A percentile compares a stretch with the other conserved stretches of the same genome.
These are phyloP conservation scores for Strobilomyces confusus DNA, from an alignment of 768 basidiomycete genomes.

Conservation along the genomic window DNA sequence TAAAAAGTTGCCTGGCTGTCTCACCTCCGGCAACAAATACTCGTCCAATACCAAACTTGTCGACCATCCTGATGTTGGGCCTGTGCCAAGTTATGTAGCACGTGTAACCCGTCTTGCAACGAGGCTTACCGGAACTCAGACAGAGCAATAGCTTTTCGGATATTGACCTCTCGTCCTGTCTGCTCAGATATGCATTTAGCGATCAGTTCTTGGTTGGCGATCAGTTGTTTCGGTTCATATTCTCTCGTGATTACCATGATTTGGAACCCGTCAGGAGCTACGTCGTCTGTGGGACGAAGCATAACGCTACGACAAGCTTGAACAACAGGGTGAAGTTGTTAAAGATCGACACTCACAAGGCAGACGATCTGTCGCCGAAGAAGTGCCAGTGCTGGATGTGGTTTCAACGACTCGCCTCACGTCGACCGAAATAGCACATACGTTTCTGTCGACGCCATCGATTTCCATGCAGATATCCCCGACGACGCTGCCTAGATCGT, in stretches of 20 bases:
- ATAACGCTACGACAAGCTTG: conserved; percentile 2
- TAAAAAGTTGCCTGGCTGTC: background rate
- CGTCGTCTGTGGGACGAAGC: conserved; percentile 17
- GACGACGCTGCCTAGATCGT: conserved; percentile 23
- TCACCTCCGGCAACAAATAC: too few relatives aligned
- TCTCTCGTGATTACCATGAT: conserved; percentile 2
- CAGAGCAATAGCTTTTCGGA: conserved; percentile 26
- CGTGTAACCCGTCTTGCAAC: background rate
- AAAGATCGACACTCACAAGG: background rate
- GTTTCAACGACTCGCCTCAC: too few relatives aligned
- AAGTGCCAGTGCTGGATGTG: too few relatives aligned
- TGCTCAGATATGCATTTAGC: conserved; percentile 26
- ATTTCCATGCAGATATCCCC: conserved; percentile 36
- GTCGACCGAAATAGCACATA: conserved; percentile 1
- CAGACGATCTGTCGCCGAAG: too few relatives aligned
- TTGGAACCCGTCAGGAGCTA: conserved; percentile 22
- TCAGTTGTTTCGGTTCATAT: conserved; percentile 13
- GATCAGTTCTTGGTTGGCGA: too few relatives aligned
- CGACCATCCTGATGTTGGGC: too few relatives aligned
- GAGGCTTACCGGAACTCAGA: conserved; percentile 28
- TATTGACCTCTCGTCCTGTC: conserved; percentile 28
- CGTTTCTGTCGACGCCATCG: conserved; percentile 28
- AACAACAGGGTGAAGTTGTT: background rate
- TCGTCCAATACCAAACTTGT: too few relatives aligned
- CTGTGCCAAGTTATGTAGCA: too few relatives aligned